These are phyloP conservation scores for Berberis thunbergii DNA, from an alignment of 164 flowering plant species.

Conservation along the genomic window DNA sequence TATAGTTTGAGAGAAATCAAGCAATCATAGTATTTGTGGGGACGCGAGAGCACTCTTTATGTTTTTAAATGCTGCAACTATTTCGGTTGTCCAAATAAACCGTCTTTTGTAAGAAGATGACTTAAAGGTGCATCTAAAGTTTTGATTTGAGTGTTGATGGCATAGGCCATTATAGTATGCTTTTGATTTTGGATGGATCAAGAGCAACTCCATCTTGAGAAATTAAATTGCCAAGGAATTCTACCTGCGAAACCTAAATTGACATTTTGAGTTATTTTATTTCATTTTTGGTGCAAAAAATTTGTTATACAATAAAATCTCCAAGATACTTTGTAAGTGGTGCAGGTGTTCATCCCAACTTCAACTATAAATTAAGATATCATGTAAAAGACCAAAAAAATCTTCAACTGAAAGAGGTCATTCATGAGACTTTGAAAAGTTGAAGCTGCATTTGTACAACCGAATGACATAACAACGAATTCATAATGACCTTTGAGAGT, in stretches of 20 bases:
- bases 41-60: background rate
- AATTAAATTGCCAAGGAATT: no score
- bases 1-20: background rate
- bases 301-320: no score
- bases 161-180: no score
- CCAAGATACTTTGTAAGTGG: background rate
- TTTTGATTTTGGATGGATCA: no score
- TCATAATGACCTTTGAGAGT: background rate
- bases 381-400: background rate
- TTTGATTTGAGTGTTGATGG: no score
- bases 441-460: background rate
- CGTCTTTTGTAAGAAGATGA: background rate
- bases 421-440: background rate
- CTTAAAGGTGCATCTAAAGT: background rate
- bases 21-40: background rate
- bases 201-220: no score
- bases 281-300: background rate
- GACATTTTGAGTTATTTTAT: background rate
- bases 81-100: background rate
- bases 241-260: background rate
- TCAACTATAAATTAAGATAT: background rate
- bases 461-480: background rate
- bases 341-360: background rate
- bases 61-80: background rate
- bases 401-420: background rate